Evolutionary conservation across 2,329 filamentous ascomycete genomes (phyloP), one percentile per base, ranked within the genome.

Genomic region (Stromatinia cepivora): DNA sequence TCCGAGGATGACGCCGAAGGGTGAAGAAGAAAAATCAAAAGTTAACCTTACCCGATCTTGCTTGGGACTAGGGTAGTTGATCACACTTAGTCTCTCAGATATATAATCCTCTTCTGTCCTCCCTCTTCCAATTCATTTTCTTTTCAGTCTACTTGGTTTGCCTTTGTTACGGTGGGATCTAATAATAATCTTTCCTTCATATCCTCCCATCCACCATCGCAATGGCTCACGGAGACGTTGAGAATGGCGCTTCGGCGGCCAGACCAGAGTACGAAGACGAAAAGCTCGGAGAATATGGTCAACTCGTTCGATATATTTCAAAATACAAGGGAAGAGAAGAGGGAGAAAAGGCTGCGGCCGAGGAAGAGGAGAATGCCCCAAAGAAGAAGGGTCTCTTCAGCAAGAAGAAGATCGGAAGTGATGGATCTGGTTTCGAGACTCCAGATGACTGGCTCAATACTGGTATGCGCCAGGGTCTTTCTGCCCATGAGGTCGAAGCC

Each of bases 371-470:
- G 31, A 79, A 78, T 25, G 78, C 73, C 20, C 76, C 81, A 69
- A 79, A 81, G 59, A 87, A 86, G 81, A 82, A 82, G 76, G 83
- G 83, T 71, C 1, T 56, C 17, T 56, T 48, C 31, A 1, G 59
- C 20, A 46, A 50, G 34, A 50, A 65, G 45, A 50, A 48, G 62
- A 87, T 82, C 82, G 79, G 79, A 20, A 78, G 72, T 13, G 79
- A 81, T 58, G 78, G 75, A 39, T 80, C 69, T 34, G 72, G 69
- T 58, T 79, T 80, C 71, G 82, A 79, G 15, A 74, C 77, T 3
- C 88, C 89, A 34, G 85, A 88, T n/a, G 88, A 91, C 15, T 91
- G 87, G 88, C 81, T 92, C 75, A 84, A 86, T 74, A 90, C 89
- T 77, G 87, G 92, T 78, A 86, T 92, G 79, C 84, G 84, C 78